Evolutionary conservation across 352 stramenopile genomes (phyloP), one percentile per base, ranked within the genome.

Genomic region (Globisporangium cederbergense): DNA sequence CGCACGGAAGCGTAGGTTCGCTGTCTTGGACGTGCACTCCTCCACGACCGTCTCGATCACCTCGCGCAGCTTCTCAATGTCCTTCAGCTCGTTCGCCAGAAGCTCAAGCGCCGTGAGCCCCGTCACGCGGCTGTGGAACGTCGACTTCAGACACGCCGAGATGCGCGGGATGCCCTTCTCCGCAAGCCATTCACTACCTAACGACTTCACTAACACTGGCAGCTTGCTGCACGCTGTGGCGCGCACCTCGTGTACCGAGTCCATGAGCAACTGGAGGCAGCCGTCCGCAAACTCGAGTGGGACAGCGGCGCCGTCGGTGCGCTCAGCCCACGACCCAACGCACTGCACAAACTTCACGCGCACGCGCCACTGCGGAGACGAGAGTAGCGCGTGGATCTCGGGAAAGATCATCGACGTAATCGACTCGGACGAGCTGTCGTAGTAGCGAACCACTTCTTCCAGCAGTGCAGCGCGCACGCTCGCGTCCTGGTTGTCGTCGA

Each of bases 321-420:
- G 83, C 58, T 89, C 83, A 4, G 83, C 81, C 86, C 86, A 96
- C 4, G 86, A 83, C 49, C 76, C 83, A 43, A 96, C 82, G 56
- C 88, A 93, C 67, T 96, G 78, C 43, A 93, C 83, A 72, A 89
- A 94, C 55, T 93, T 92, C 25, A 96, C 79, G 20, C 88, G 88
- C 22, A 93, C 81, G 55, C 88, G 84, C 88, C 88, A 96, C 61
- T 90, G 79, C 13, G 73, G 64, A n/a, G 86, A 93, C 38, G 78
- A 74, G 34, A 71, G 73, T 10, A 95, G 73, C 8, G 79, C 77
- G 64, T 90, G 77, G 58, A 95, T 79, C 6, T 78, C 81, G 0
- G 86, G 79, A 22, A 92, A 79, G 54, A 90, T 83, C 79, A 92
- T 88, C 38, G 76, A 69, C 16, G 75, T 73, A 20, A 96, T 71